These are phyloP conservation scores for Verticillium alfalfae DNA, from an alignment of 2,329 filamentous ascomycete genomes.

Conservation along the genomic window DNA sequence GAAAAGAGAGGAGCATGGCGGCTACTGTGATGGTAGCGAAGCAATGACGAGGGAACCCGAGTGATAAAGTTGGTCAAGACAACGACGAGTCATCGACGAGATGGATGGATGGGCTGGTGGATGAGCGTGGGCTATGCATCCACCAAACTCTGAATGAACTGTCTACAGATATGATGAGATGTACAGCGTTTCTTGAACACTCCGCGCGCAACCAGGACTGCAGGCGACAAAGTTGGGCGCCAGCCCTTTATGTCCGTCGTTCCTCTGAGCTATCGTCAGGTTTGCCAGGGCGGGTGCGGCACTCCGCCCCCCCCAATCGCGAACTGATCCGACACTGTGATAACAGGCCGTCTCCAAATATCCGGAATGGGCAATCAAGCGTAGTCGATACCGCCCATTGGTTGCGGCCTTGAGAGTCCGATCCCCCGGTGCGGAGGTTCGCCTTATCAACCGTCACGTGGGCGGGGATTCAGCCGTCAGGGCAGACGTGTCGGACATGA, in stretches of 20 bases:
- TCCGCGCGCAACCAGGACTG: not conserved
- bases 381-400: not conserved
- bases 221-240: not conserved
- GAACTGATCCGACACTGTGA: not conserved
- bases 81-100: not conserved
- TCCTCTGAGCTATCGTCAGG: not conserved
- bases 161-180: not conserved
- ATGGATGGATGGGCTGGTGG: not conserved
- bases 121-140: not conserved
- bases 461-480: not conserved
- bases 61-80: not conserved
- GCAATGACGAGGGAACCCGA: not conserved
- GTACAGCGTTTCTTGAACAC: not conserved
- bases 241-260: not conserved
- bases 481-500: not conserved
- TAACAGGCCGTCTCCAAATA: not conserved
- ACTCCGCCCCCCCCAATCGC: not conserved
- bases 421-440: not conserved
- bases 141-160: not conserved
- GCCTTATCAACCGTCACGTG: not conserved
- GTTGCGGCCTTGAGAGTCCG: not conserved
- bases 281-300: not conserved
- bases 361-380: not conserved
- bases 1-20: not conserved
- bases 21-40: not conserved